phyloP scores from a whole-genome alignment of 2,329 filamentous ascomycete genomes.

The Xylaria digitata region DNA sequence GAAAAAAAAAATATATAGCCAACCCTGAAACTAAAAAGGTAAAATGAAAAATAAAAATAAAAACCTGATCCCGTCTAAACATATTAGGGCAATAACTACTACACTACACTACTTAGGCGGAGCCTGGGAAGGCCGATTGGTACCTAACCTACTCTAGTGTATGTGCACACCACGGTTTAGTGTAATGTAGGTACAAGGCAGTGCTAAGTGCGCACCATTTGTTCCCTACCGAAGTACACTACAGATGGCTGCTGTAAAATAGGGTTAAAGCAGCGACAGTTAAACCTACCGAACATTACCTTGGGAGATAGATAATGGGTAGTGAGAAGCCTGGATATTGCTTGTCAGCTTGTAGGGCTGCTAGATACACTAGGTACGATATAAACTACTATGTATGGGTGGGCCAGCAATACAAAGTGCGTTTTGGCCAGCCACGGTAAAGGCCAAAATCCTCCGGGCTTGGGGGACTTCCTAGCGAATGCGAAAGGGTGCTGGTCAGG shows the following conservation, averaged over 20 bases:
- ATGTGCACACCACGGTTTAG: not conserved
- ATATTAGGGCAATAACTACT: constrained; percentile 9
- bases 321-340: not conserved
- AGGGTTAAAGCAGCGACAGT: constrained; percentile 34
- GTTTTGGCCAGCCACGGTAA: not conserved
- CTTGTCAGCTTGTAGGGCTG: constrained; percentile 12
- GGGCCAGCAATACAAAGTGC: not conserved
- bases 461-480: not conserved
- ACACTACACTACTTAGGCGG: not conserved
- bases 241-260: not conserved
- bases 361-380: not conserved
- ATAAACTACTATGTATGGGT: not conserved
- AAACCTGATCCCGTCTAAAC: constrained; percentile 17
- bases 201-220: not conserved
- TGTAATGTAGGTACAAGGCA: not conserved
- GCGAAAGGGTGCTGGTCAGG: not conserved
- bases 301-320: too few species aligned
- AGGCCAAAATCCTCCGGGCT: not conserved
- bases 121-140: constrained; percentile 13
- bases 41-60: not conserved
- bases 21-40: not conserved
- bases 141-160: not conserved
- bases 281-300: not conserved
- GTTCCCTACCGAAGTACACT: too few species aligned
- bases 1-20: not conserved